phyloP scores from a whole-genome alignment of 2,329 filamentous ascomycete species.

The Penicillium verrucosum region DNA sequence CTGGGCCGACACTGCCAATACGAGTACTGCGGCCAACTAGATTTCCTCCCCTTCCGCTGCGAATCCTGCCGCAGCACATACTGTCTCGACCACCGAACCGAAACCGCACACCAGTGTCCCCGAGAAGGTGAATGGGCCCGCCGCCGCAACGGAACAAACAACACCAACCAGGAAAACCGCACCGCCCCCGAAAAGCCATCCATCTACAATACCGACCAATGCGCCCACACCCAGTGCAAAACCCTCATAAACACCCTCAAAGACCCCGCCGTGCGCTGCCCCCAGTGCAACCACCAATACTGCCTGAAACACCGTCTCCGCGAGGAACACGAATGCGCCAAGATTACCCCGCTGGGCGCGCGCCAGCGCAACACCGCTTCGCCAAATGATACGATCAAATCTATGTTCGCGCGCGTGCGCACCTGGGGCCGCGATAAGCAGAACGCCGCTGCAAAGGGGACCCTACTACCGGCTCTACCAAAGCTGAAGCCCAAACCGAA shows the following conservation, averaged over 20 bases:
- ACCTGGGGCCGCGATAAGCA: slow-evolving; percentile 77
- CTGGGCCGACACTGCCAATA: slow-evolving; percentile 90
- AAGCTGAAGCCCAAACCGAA: slow-evolving; percentile 57
- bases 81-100: slow-evolving; percentile 90
- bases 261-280: slow-evolving; percentile 50
- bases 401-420: slow-evolving; percentile 72
- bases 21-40: slow-evolving; percentile 87
- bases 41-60: slow-evolving; percentile 93
- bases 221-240: slow-evolving; percentile 49
- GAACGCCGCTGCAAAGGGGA: slow-evolving; percentile 61
- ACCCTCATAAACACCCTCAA: slow-evolving; percentile 52
- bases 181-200: slow-evolving; percentile 48
- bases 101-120: slow-evolving; percentile 70
- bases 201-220: slow-evolving; percentile 55
- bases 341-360: slow-evolving; percentile 61
- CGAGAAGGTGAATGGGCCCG: slow-evolving; percentile 61
- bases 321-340: slow-evolving; percentile 79
- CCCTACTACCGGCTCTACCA: slow-evolving; percentile 46
- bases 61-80: slow-evolving; percentile 80
- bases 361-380: slow-evolving; percentile 41
- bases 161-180: slow-evolving; percentile 24
- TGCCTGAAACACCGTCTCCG: slow-evolving; percentile 51
- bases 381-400: slow-evolving; percentile 62
- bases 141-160: slow-evolving; percentile 36
- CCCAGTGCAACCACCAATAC: slow-evolving; percentile 49